Base-by-base conservation (phyloP, 371 early-diverging fungal species). In the Zopfochytrium polystomum region DNA sequence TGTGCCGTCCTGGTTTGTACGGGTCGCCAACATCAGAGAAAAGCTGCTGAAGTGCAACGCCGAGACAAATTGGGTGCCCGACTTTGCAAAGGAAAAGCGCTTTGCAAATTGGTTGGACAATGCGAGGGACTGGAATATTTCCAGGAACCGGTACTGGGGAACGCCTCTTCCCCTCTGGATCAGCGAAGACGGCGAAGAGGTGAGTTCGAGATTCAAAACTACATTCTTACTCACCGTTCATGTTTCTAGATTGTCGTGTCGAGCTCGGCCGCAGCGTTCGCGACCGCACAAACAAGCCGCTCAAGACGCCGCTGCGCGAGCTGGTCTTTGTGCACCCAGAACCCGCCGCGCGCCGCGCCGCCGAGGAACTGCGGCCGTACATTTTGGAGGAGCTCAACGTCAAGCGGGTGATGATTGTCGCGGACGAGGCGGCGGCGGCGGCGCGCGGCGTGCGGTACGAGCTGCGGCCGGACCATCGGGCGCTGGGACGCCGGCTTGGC, bases 1-100 rank as follows among this genome's bases (percentile, higher is more conserved):
- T 31, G 91, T 99, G 45, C 99, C 99, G 27, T 91, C 94, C 25
- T 99, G 99, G 99, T 99, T 98, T 67, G 89, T 99, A 26, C 88
- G 95, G 53, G 99, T 99, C 25, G 75, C 87, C 55, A 86, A 91
- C 38, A 80, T 90, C 67, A 84, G 83, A 56, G 93, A 94, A 56
- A 82, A 87, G 67, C 86, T 99, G 68, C 71, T 97, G 65, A 84
- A 81, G 48, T 92, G 90, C 83, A 99, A 99, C 78, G 82, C 85
- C 46, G 62, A 89, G 72, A 94, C 96, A 59, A 85, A 87, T 71
- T 99, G 99, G 99, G 95, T 95, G 18, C 99, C 99, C 31, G 83
- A 86, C 43, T 89, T 90, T 68, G 93, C 99, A n/a, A n/a, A n/a
- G n/a, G n/a, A n/a, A n/a, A n/a, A n/a, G n/a, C n/a, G n/a, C n/a